These are phyloP conservation scores for Lentinula aciculospora DNA, from an alignment of 768 basidiomycete species.

Conservation along the genomic window DNA sequence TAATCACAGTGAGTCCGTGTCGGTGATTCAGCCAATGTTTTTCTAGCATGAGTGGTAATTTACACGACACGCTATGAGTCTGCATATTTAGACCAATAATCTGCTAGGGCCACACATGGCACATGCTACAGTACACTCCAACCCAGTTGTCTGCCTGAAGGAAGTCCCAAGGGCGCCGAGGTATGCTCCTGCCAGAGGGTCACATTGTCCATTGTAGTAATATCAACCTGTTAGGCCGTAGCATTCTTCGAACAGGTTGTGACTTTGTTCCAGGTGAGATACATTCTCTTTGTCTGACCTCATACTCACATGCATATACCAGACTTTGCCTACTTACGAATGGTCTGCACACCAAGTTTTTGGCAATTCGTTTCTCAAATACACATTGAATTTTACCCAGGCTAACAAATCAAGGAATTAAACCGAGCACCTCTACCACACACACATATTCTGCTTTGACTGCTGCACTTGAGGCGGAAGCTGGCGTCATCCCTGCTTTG, in stretches of 20 bases:
- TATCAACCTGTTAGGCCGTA: slow-evolving; percentile 42
- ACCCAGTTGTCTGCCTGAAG: slow-evolving; percentile 51
- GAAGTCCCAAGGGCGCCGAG: slow-evolving; percentile 57
- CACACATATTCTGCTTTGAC: slow-evolving; percentile 51
- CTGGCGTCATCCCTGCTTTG: slow-evolving; percentile 46
- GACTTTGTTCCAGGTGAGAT: slow-evolving; percentile 45
- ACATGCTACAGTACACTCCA: slow-evolving; percentile 57
- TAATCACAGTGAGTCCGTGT: no score
- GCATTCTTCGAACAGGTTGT: slow-evolving; percentile 60
- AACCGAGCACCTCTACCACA: slow-evolving; percentile 50
- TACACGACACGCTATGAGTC: no score
- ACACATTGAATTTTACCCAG: background rate
- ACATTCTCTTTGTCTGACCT: slow-evolving; percentile 13
- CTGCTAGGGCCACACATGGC: slow-evolving; percentile 48
- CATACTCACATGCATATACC: background rate
- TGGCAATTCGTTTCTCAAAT: background rate
- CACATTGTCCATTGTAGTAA: background rate
- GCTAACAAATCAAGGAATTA: slow-evolving; percentile 58
- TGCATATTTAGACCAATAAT: no score
- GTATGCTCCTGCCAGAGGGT: slow-evolving; percentile 21
- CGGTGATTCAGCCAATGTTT: no score
- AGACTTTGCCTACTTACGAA: slow-evolving; percentile 66
- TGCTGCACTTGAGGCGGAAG: slow-evolving; percentile 47
- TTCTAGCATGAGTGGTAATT: slow-evolving; percentile 59
- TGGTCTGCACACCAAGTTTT: slow-evolving; percentile 42